A percentile compares a stretch with the other conserved stretches of the same genome.
Evolutionary conservation across 2,329 filamentous ascomycete genomes (phyloP).

Genomic region (Diaporthe ilicicola): DNA sequence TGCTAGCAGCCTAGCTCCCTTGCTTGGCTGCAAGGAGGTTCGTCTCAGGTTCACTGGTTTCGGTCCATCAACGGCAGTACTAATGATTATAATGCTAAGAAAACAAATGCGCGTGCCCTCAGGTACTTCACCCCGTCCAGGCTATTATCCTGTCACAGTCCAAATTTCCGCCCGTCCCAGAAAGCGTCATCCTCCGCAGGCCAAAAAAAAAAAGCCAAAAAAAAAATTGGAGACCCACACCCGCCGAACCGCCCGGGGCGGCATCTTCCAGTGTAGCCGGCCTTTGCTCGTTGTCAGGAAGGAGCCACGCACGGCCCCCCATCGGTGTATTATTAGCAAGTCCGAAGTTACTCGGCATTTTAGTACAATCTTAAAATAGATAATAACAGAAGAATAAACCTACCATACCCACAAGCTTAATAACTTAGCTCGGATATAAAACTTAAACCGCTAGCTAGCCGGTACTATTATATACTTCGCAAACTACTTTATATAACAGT

Average conservation of each 20-base stretch:
- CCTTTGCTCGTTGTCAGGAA: too few relatives aligned
- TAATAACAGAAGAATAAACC: too few relatives aligned
- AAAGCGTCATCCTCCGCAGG: slow-evolving; percentile 12
- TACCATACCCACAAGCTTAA: too few relatives aligned
- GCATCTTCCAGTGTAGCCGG: not conserved
- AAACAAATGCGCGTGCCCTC: slow-evolving; percentile 6
- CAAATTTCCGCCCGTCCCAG: slow-evolving; percentile 12
- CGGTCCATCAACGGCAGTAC: slow-evolving; percentile 7
- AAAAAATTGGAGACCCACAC: not conserved
- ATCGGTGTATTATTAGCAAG: too few relatives aligned
- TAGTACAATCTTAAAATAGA: too few relatives aligned
- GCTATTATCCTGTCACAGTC: slow-evolving; percentile 19
- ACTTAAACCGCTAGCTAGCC: too few relatives aligned
- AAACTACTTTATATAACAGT: too few relatives aligned
- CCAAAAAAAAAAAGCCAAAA: too few relatives aligned
- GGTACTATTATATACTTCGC: too few relatives aligned
- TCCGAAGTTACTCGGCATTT: too few relatives aligned
- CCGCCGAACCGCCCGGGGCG: slow-evolving; percentile 9
- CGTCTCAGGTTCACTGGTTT: slow-evolving; percentile 20
- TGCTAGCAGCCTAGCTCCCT: not conserved
- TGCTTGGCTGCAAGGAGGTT: slow-evolving; percentile 18
- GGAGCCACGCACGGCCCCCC: too few relatives aligned
- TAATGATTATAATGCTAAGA: not conserved
- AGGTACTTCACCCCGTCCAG: slow-evolving; percentile 12
- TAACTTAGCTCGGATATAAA: too few relatives aligned